Evolutionary conservation across 352 stramenopile species (phyloP).

Genomic region (Thraustochytrium striatum): DNA sequence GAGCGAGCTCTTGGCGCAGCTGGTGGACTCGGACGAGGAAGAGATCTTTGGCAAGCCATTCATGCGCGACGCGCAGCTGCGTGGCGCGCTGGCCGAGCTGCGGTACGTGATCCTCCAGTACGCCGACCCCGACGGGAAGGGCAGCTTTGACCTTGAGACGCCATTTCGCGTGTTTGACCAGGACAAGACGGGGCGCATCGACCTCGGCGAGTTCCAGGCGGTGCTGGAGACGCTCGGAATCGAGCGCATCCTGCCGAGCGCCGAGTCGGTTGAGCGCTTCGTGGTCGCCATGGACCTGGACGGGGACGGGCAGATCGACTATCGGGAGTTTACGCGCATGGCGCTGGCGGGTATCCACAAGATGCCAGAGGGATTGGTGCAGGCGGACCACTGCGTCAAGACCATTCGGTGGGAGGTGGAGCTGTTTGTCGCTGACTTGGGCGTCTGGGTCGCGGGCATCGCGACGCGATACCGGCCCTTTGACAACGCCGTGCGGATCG

Average conservation of each 20-base stretch:
- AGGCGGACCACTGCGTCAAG: background rate
- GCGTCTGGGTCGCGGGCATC: slow-evolving; percentile 1
- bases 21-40: slow-evolving; percentile 39
- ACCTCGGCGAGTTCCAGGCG: background rate
- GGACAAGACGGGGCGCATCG: background rate
- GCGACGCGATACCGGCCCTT: slow-evolving; percentile 8
- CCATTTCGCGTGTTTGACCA: slow-evolving; percentile 40
- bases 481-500: slow-evolving; percentile 31
- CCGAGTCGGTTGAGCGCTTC: background rate
- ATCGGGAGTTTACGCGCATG: slow-evolving; percentile 9
- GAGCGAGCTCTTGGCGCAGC: background rate
- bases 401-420: slow-evolving; percentile 39
- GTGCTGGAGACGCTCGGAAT: background rate
- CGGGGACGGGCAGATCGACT: slow-evolving; percentile 24
- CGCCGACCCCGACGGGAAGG: background rate
- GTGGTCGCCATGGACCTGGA: slow-evolving; percentile 12
- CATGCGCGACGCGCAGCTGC: background rate
- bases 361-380: no score
- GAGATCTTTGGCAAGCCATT: background rate
- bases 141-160: slow-evolving; percentile 22
- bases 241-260: slow-evolving; percentile 2
- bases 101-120: slow-evolving; percentile 21
- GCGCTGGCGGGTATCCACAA: no score
- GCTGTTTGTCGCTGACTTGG: slow-evolving; percentile 26
- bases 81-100: slow-evolving; percentile 25